Evolutionary conservation across 1,284 basidiomycete genomes (phyloP).

Genomic region (Mycena sp.): DNA sequence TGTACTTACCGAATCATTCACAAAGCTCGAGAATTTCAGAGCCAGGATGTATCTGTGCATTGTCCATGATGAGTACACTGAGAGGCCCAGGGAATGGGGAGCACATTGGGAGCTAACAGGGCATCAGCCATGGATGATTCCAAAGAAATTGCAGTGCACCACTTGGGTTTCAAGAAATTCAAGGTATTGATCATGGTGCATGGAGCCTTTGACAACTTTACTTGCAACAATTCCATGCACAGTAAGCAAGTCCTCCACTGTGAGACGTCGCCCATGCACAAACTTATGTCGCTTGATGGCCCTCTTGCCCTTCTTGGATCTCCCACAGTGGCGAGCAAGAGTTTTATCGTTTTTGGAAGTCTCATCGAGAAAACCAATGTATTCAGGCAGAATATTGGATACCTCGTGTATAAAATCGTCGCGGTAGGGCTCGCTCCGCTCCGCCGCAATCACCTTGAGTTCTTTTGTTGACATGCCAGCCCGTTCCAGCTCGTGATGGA

Average conservation of each 20-base stretch:
- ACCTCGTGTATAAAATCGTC: slow-evolving; percentile 33
- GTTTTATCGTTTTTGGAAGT: slow-evolving; percentile 39
- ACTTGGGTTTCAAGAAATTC: slow-evolving; percentile 37
- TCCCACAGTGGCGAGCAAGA: slow-evolving; percentile 14
- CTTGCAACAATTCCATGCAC: neutral
- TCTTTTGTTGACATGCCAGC: slow-evolving; percentile 36
- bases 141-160: slow-evolving; percentile 19
- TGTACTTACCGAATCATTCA: slow-evolving; percentile 30
- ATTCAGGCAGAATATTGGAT: slow-evolving; percentile 35
- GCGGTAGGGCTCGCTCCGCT: slow-evolving; percentile 33
- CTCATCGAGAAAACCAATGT: slow-evolving; percentile 42
- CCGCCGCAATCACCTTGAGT: slow-evolving; percentile 36
- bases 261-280: no score
- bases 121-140: no score
- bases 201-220: slow-evolving; percentile 42
- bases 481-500: slow-evolving; percentile 33
- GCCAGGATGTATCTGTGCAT: no score
- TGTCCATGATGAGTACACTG: no score
- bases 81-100: slow-evolving; percentile 20
- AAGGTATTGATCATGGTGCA: slow-evolving; percentile 34
- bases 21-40: slow-evolving; percentile 29
- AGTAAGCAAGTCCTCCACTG: no score
- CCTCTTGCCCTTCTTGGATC: slow-evolving; percentile 9
- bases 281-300: no score
- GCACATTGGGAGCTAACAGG: slow-evolving; percentile 37